A percentile compares a stretch with the other conserved stretches of the same genome.
Conservation (phyloP, 495 filamentous ascomycete species). For the Durotheca rogersii region DNA sequence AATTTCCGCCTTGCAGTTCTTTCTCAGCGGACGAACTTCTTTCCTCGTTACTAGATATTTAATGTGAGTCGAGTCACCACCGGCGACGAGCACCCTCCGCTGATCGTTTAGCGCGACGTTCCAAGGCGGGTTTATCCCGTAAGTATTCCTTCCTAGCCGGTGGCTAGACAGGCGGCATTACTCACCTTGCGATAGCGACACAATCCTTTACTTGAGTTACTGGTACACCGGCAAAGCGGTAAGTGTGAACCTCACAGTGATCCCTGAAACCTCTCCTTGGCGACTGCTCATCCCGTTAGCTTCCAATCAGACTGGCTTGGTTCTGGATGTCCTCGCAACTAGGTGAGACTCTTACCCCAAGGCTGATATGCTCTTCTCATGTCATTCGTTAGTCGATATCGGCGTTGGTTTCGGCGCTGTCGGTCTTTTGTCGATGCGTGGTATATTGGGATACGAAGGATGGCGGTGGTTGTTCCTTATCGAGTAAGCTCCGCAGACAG, state of each 20-base stretch:
- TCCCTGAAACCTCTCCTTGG: too few species aligned
- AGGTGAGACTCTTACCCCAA: conserved; percentile 5
- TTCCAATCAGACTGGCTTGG: conserved; percentile 30
- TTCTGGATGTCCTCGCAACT: conserved; percentile 32
- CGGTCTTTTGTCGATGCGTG: conserved; percentile 67
- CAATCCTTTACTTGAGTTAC: conserved; percentile 30
- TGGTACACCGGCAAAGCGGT: conserved; percentile 29
- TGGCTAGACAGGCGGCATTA: not conserved
- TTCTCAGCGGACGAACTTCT: conserved; percentile 58
- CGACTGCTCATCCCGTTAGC: conserved; percentile 16
- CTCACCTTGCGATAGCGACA: conserved; percentile 18
- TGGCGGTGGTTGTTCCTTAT: conserved; percentile 73
- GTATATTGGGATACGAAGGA: conserved; percentile 57
- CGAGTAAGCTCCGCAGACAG: conserved; percentile 35
- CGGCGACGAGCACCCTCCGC: not conserved
- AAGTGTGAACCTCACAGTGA: too few species aligned
- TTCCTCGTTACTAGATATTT: conserved; percentile 66
- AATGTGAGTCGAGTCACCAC: conserved; percentile 47
- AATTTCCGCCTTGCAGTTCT: conserved; percentile 66
- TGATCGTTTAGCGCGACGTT: conserved; percentile 47
- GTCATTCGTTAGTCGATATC: conserved; percentile 52
- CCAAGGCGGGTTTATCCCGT: conserved; percentile 70
- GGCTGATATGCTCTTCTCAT: not conserved
- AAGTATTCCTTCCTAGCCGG: conserved; percentile 7
- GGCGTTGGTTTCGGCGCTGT: conserved; percentile 68